Conservation (phyloP, 2,329 filamentous ascomycete genomes). For the Curvularia sp. region DNA sequence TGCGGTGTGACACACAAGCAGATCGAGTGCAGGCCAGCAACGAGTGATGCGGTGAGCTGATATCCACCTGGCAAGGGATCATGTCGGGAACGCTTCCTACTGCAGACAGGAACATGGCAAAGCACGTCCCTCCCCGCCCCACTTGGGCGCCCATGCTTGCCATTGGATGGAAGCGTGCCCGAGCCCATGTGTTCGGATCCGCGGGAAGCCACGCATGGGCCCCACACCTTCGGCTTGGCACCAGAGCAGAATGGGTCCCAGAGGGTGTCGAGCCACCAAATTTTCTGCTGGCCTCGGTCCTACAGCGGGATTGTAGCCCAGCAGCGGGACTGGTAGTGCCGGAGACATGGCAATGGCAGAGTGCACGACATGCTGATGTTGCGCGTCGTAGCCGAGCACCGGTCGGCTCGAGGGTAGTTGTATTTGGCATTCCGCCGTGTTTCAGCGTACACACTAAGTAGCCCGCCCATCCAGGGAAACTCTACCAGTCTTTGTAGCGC, state of each 20-base stretch:
- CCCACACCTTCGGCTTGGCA: conserved; percentile 13
- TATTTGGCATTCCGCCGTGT: conserved; percentile 18
- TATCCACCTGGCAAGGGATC: conserved; percentile 8
- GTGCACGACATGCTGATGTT: conserved; percentile 5
- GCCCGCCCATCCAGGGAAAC: conserved; percentile 4
- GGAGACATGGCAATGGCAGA: conserved; percentile 9
- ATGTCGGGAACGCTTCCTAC: conserved; percentile 13
- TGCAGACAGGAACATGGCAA: conserved; percentile 6
- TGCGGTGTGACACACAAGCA: conserved; percentile 19
- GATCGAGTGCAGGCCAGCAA: conserved; percentile 7
- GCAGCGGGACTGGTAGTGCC: conserved; percentile 10
- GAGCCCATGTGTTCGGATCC: conserved; percentile 20
- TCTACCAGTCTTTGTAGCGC: conserved; percentile 11
- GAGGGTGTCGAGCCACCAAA: conserved; percentile 12
- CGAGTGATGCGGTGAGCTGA: conserved; percentile 18
- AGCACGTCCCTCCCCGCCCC: conserved; percentile 1
- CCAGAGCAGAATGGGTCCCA: conserved; percentile 3
- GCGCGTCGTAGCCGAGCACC: conserved; percentile 9
- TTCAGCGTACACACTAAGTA: conserved; percentile 13
- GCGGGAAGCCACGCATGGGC: conserved; percentile 20
- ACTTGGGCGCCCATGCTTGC: not conserved
- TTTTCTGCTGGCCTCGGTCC: conserved; percentile 19
- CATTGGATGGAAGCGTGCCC: conserved; percentile 17
- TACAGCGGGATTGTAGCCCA: conserved; percentile 7
- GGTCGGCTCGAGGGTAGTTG: conserved; percentile 4